Evolutionary conservation across 495 filamentous ascomycete genomes (phyloP), one percentile per base, ranked within the genome.

Genomic region (Lasiosphaeria hispida): DNA sequence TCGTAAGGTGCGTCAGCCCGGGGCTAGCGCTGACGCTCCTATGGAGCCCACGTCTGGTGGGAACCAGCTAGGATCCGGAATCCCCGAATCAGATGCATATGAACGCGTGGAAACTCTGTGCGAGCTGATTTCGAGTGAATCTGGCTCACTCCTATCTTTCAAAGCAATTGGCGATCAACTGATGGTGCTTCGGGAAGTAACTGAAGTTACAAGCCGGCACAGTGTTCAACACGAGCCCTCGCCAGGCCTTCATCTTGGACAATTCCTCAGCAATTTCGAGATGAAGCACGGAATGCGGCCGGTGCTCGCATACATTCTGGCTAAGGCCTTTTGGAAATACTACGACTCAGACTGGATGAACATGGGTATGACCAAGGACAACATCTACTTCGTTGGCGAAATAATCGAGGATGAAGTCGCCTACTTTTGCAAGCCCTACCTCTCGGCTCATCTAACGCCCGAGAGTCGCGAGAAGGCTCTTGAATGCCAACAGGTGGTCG

Each of bases 301-400:
- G 13, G 18, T 62, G 34, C 54, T 64, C 11, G 60, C 59, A 13
- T 64, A 64, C 43, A 51, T 62, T 15, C 53, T 64, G 4, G 62
- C 62, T 15, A 64, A 64, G 44, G 58, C 58, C 30, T 53, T 64
- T 11, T 64, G 58, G 62, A 44, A 64, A 19, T 64, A 61, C 58
- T 64, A 64, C 44, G 62, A 64, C 40, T 64, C 62, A 14, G 58
- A 62, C 35, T 64, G 62, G 62, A 64, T 64, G 62, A 50, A 33
- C 13, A 19, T 49, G 15, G 49, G 44, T 15, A 63, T 53, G 51
- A 51, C 58, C n/a, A 61, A 63, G 14, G 44, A 58, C 17, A 58
- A 37, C 40, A 56, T 62, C 40, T 43, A 63, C 53, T 63, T 63
- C 37, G 61, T 63, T 58, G 47, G 49, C 48, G 61, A 63, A 49